These are phyloP conservation scores for Cutaneotrichosporon sp. DNA, from an alignment of 1,284 basidiomycete species.

Conservation along the genomic window DNA sequence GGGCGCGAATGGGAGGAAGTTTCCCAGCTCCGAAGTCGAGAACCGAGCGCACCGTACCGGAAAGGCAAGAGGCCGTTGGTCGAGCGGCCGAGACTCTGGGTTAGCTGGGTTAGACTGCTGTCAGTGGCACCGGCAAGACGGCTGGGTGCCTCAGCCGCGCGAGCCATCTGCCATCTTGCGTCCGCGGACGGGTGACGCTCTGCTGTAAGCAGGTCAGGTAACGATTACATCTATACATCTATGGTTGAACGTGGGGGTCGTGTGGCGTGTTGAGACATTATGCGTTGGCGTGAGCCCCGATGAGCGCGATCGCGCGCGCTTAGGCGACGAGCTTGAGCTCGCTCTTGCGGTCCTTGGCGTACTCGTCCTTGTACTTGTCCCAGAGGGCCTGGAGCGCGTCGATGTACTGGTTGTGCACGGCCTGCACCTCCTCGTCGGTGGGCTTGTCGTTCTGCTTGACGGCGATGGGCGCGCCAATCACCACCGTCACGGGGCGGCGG, in stretches of 20 bases:
- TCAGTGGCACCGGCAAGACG: no score
- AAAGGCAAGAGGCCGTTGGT: no score
- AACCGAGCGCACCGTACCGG: no score
- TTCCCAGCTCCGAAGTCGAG: no score
- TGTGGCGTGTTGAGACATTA: not conserved
- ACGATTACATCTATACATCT: conserved; percentile 2
- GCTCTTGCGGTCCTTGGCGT: conserved; percentile 52
- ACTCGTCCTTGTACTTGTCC: conserved; percentile 78
- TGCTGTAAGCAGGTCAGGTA: not conserved
- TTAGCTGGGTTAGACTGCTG: no score
- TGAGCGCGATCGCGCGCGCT: no score
- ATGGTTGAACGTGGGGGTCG: not conserved
- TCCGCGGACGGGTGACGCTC: not conserved
- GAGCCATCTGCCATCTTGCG: no score
- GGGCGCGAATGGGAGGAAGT: no score
- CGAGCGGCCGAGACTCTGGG: no score
- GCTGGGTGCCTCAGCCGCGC: no score
- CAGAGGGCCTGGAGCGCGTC: conserved; percentile 89
- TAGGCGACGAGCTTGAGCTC: conserved; percentile 53
- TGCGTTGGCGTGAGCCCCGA: no score
- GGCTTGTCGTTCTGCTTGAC: conserved; percentile 75
- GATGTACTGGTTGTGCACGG: conserved; percentile 84
- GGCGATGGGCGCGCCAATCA: conserved; percentile 52
- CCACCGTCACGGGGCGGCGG: conserved; percentile 86
- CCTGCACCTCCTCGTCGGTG: conserved; percentile 73